These are phyloP conservation scores for Clonostachys solani DNA, from an alignment of 2,329 filamentous ascomycete species.

Conservation along the genomic window DNA sequence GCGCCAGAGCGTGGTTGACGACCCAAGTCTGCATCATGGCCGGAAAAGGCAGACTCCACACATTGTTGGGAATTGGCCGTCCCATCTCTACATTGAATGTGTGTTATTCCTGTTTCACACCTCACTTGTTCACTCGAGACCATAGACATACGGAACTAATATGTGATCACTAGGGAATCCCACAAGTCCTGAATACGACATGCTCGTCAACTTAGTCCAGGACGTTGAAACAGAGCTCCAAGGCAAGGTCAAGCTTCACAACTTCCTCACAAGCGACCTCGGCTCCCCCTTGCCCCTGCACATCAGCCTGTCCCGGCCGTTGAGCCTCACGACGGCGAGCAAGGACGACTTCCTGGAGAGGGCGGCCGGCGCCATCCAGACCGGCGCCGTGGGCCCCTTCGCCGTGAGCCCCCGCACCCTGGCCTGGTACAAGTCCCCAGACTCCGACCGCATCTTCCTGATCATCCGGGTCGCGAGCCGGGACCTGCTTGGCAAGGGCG, in stretches of 20 bases:
- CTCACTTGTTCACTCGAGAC: slow-evolving; percentile 8
- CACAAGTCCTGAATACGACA: slow-evolving; percentile 34
- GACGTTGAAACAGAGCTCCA: slow-evolving; percentile 25
- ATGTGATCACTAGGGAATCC: slow-evolving; percentile 46
- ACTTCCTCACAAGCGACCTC: slow-evolving; percentile 73
- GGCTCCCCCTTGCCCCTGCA: slow-evolving; percentile 78
- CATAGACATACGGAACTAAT: slow-evolving; percentile 4
- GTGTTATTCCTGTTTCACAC: slow-evolving; percentile 25
- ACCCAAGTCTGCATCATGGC: slow-evolving; percentile 81
- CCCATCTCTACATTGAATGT: slow-evolving; percentile 93
- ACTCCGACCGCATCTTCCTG: slow-evolving; percentile 75
- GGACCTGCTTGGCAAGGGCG: slow-evolving; percentile 6
- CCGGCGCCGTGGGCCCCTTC: slow-evolving; percentile 22
- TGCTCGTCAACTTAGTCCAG: slow-evolving; percentile 38
- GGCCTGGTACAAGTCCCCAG: slow-evolving; percentile 47
- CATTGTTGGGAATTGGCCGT: slow-evolving; percentile 86
- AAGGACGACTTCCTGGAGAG: slow-evolving; percentile 63
- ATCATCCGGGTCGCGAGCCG: slow-evolving; percentile 58
- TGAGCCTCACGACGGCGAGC: slow-evolving; percentile 69
- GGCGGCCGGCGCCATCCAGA: slow-evolving; percentile 38
- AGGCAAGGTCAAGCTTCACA: slow-evolving; percentile 45
- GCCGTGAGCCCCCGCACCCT: slow-evolving; percentile 30
- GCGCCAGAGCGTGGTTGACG: slow-evolving; percentile 72
- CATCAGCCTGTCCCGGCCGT: slow-evolving; percentile 81
- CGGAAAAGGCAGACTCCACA: slow-evolving; percentile 80